A percentile compares a stretch with the other conserved stretches of the same genome.
Conservation (phyloP, 2,329 filamentous ascomycete genomes). For the Colletotrichum tanaceti region DNA sequence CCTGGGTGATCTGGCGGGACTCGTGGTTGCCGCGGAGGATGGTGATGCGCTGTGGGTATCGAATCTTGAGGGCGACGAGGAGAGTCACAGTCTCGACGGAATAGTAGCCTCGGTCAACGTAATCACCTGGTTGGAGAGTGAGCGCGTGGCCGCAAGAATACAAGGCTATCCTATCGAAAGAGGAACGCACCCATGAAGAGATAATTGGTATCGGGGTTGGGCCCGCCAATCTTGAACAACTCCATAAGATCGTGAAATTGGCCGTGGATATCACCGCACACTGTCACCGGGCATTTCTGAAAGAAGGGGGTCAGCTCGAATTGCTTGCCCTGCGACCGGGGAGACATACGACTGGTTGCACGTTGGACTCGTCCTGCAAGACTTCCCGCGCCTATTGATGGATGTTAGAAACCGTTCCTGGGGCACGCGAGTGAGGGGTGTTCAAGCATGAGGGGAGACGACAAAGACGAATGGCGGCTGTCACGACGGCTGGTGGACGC, state of each 20-base stretch:
- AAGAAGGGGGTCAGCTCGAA: conserved; percentile 46
- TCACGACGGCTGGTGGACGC: conserved; percentile 17
- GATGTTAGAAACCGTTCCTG: conserved; percentile 48
- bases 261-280: conserved; percentile 98
- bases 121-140: conserved; percentile 75
- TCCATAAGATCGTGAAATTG: conserved; percentile 99
- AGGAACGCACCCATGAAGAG: conserved; percentile 89
- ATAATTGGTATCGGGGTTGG: conserved; percentile 98
- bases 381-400: conserved; percentile 85
- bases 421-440: conserved; percentile 48
- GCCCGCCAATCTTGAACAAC: conserved; percentile 98
- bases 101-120: conserved; percentile 98
- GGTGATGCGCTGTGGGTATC: conserved; percentile 97
- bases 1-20: conserved; percentile 97
- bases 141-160: conserved; percentile 39
- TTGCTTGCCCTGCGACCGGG: conserved; percentile 35
- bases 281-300: conserved; percentile 97
- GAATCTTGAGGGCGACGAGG: conserved; percentile 95
- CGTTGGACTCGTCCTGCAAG: conserved; percentile 96
- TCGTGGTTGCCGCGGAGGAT: conserved; percentile 99
- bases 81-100: conserved; percentile 98
- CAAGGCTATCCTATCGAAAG: conserved; percentile 8
- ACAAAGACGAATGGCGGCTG: conserved; percentile 28
- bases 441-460: conserved; percentile 37
- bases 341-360: conserved; percentile 90